Percentiles rank a stretch among this genome's conserved stretches.
phyloP scores from a whole-genome alignment of 2,329 filamentous ascomycete genomes.

The Ilyonectria sp. region DNA sequence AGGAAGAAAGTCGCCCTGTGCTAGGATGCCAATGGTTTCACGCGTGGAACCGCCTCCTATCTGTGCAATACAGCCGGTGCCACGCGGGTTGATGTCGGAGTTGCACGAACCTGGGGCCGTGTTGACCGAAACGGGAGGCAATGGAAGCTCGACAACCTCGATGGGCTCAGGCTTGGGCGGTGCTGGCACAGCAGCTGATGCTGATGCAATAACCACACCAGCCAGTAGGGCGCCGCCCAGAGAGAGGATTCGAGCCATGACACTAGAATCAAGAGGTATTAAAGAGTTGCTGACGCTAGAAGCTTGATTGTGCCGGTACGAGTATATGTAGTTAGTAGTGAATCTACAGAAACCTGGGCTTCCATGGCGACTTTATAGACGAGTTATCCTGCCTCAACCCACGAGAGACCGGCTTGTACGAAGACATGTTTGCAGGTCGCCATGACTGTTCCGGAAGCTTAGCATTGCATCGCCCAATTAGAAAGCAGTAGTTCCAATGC shows the following conservation, averaged over 20 bases:
- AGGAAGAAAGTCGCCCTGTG: slow-evolving; percentile 52
- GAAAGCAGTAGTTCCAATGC: too few species aligned
- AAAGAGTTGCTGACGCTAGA: too few species aligned
- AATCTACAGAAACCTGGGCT: too few species aligned
- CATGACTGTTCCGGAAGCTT: too few species aligned
- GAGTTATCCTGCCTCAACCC: too few species aligned
- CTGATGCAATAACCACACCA: not conserved
- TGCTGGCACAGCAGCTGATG: not conserved
- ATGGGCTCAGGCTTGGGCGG: slow-evolving; percentile 26
- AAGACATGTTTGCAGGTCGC: too few species aligned
- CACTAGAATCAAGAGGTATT: too few species aligned
- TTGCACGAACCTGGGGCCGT: not conserved
- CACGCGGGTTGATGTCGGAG: not conserved
- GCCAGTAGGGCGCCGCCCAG: not conserved
- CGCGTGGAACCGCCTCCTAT: not conserved
- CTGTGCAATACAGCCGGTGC: slow-evolving; percentile 22
- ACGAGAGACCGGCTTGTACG: too few species aligned
- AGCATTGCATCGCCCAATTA: too few species aligned
- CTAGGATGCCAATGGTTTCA: not conserved
- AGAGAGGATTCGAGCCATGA: not conserved
- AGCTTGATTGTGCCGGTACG: too few species aligned
- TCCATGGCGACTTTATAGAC: too few species aligned
- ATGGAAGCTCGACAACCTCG: slow-evolving; percentile 16
- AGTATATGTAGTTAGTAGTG: too few species aligned
- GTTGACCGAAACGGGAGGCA: slow-evolving; percentile 18